Evolutionary conservation across 2,329 filamentous ascomycete genomes (phyloP).

Genomic region (Fusarium sororula): DNA sequence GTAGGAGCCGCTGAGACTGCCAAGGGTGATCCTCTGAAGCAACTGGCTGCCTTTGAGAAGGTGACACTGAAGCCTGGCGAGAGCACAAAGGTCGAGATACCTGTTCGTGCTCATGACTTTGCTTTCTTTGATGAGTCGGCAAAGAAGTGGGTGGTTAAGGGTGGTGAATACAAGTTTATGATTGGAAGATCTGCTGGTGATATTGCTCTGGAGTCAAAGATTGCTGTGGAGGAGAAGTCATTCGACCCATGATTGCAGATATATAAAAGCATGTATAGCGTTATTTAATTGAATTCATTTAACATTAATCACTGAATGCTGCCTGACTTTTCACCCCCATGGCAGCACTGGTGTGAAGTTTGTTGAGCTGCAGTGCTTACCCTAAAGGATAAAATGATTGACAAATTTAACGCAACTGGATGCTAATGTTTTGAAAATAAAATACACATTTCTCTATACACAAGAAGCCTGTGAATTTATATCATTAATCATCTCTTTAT

Average conservation of each 20-base stretch:
- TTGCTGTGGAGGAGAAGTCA: slow-evolving; percentile 31
- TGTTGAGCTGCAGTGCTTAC: background rate
- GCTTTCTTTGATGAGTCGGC: slow-evolving; percentile 43
- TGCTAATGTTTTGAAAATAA: fast-evolving
- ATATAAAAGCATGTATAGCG: slow-evolving; percentile 9
- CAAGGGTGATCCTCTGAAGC: slow-evolving; percentile 57
- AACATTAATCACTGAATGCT: background rate
- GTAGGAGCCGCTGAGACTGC: slow-evolving; percentile 37
- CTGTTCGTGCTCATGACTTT: slow-evolving; percentile 39
- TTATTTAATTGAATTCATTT: background rate
- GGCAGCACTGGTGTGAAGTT: background rate
- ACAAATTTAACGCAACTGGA: too few species aligned
- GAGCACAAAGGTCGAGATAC: slow-evolving; percentile 38
- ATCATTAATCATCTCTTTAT: too few species aligned
- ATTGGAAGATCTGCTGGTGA: slow-evolving; percentile 41
- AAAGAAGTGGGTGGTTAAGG: slow-evolving; percentile 42
- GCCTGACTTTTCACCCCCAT: background rate
- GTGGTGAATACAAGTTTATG: slow-evolving; percentile 43
- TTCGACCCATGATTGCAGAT: slow-evolving; percentile 23
- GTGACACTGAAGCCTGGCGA: slow-evolving; percentile 49
- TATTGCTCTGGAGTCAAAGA: slow-evolving; percentile 34
- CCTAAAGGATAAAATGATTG: background rate
- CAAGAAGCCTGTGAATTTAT: too few species aligned
- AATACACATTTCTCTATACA: background rate
- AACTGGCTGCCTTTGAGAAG: slow-evolving; percentile 74